Evolutionary conservation across 2,329 filamentous ascomycete species (phyloP).

Genomic region (Pestalotiopsis sp.): DNA sequence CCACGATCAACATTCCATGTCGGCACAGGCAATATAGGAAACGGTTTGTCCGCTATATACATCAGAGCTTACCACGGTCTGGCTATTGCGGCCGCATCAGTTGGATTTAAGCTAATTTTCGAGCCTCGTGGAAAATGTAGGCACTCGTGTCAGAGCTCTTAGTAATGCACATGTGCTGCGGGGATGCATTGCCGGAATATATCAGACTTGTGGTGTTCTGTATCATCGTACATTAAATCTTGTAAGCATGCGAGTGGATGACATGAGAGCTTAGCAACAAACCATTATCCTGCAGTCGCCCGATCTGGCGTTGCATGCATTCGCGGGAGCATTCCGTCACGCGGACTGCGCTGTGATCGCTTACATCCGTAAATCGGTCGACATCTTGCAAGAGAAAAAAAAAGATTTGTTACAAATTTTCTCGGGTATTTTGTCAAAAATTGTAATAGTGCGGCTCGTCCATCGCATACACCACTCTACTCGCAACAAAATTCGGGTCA

Average conservation of each 20-base stretch:
- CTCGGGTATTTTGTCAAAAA: neutral
- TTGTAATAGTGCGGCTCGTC: neutral
- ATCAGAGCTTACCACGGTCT: no score
- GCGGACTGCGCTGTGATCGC: neutral
- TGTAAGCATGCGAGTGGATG: neutral
- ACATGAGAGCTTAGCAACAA: neutral
- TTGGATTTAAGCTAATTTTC: no score
- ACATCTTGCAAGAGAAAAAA: neutral
- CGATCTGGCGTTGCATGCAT: neutral
- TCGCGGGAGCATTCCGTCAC: neutral
- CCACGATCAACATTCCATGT: no score
- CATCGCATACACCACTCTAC: constrained; percentile 1
- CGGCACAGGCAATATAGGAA: no score
- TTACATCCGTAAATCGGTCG: neutral
- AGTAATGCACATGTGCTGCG: no score
- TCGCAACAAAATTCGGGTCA: neutral
- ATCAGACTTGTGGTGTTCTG: no score
- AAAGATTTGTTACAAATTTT: neutral
- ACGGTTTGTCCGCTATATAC: no score
- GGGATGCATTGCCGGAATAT: no score
- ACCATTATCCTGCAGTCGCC: neutral
- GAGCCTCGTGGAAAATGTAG: no score
- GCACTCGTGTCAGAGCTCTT: no score
- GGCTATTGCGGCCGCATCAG: no score
- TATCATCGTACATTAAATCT: no score